Evolutionary conservation across 441 rosid genomes (phyloP).

Genomic region (Euphorbia celastroides): DNA sequence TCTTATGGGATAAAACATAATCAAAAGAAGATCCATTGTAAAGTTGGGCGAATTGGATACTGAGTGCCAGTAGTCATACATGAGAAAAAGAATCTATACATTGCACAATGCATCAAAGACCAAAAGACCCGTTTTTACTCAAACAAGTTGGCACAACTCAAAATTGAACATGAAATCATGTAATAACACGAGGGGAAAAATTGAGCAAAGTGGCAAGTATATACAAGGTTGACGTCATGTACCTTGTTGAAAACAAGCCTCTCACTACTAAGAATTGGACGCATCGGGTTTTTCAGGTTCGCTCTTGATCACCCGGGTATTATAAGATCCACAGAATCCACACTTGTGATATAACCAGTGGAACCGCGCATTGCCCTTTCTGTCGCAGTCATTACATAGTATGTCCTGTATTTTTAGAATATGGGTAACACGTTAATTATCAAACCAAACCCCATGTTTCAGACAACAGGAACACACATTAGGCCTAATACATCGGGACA

Average conservation of each 20-base stretch:
- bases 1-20: too few relatives aligned
- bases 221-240: conserved; percentile 15
- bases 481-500: too few relatives aligned
- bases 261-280: conserved; percentile 24
- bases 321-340: conserved; percentile 71
- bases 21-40: too few relatives aligned
- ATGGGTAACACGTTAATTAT: neutral
- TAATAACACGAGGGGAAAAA: neutral
- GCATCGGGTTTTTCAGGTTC: conserved; percentile 32
- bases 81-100: neutral
- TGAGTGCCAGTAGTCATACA: neutral
- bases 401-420: conserved; percentile 47
- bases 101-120: neutral
- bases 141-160: neutral
- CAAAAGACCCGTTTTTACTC: neutral
- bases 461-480: neutral
- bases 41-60: neutral
- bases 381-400: conserved; percentile 75
- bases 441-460: neutral
- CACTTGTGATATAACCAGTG: conserved; percentile 93
- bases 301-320: conserved; percentile 68
- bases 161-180: neutral
- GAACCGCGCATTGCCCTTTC: conserved; percentile 58
- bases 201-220: conserved; percentile 11
- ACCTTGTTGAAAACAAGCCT: conserved; percentile 9